Conservation (phyloP, 768 basidiomycete genomes). For the Boletus tomentosulus region DNA sequence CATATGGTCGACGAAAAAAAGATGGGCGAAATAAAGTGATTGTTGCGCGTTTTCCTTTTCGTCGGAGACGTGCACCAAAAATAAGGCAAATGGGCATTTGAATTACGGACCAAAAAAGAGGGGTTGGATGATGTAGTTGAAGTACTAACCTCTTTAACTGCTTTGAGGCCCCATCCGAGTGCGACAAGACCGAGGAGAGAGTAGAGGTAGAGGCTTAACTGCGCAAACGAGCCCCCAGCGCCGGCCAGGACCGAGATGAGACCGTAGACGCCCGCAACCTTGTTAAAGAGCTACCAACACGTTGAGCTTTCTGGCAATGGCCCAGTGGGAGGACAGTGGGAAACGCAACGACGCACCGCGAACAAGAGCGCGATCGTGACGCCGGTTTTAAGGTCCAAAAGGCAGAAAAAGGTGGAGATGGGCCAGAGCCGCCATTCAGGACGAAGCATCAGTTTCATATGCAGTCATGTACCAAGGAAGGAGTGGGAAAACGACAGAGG, state of each 20-base stretch:
- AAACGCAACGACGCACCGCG: slow-evolving; percentile 52
- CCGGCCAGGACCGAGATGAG: slow-evolving; percentile 88
- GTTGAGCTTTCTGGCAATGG: too few relatives aligned
- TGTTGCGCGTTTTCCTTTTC: slow-evolving; percentile 82
- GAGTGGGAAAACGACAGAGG: slow-evolving; percentile 1
- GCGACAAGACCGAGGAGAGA: slow-evolving; percentile 78
- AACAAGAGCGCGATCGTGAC: slow-evolving; percentile 86
- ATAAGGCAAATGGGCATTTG: neutral
- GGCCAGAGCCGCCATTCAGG: slow-evolving; percentile 84
- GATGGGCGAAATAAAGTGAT: slow-evolving; percentile 84
- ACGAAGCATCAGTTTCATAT: slow-evolving; percentile 77
- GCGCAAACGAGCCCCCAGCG: slow-evolving; percentile 88
- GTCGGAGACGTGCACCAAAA: neutral
- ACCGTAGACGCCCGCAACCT: slow-evolving; percentile 96
- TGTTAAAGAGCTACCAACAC: slow-evolving; percentile 76
- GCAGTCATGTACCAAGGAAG: slow-evolving; percentile 30
- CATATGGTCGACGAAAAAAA: slow-evolving; percentile 90
- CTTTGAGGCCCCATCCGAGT: slow-evolving; percentile 82
- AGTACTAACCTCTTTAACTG: slow-evolving; percentile 72
- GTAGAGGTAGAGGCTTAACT: slow-evolving; percentile 91
- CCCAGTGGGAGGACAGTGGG: too few relatives aligned
- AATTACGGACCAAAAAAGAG: slow-evolving; percentile 7
- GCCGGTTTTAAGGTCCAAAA: slow-evolving; percentile 93
- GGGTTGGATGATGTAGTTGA: neutral
- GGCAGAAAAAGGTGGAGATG: slow-evolving; percentile 74